Evolutionary conservation across 805 yeast genomes (phyloP).

Genomic region (Nematodospora valgi): DNA sequence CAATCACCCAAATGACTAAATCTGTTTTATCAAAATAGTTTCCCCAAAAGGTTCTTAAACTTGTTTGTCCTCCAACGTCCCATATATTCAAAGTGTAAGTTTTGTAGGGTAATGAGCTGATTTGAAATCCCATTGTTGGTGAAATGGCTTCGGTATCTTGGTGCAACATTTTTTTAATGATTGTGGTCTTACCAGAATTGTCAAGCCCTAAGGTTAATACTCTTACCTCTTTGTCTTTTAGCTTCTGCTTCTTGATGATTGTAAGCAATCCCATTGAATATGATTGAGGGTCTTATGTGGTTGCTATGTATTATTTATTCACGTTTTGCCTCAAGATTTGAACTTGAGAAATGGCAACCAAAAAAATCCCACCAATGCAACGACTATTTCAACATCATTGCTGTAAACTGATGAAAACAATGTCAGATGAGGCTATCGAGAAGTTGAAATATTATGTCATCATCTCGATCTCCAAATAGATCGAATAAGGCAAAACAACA

Average conservation of each 20-base stretch:
- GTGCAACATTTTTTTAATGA: slow-evolving; percentile 57
- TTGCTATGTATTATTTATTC: too few species aligned
- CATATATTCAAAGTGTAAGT: slow-evolving; percentile 57
- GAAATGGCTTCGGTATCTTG: slow-evolving; percentile 54
- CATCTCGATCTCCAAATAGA: too few species aligned
- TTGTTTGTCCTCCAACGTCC: slow-evolving; percentile 78
- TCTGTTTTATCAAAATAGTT: slow-evolving; percentile 83
- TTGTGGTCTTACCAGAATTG: slow-evolving; percentile 88
- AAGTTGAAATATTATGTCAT: slow-evolving; percentile 1
- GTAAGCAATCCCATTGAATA: slow-evolving; percentile 74
- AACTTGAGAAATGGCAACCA: too few species aligned
- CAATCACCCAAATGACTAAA: slow-evolving; percentile 82
- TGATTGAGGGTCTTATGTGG: too few species aligned
- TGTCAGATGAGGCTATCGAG: background rate
- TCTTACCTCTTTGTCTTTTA: slow-evolving; percentile 74
- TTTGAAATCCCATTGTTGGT: slow-evolving; percentile 91
- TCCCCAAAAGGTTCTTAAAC: slow-evolving; percentile 52
- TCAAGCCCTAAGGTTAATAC: slow-evolving; percentile 81
- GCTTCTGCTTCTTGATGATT: slow-evolving; percentile 76
- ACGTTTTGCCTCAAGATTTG: too few species aligned
- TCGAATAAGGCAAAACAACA: slow-evolving; percentile 5
- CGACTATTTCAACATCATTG: background rate
- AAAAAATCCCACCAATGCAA: too few species aligned
- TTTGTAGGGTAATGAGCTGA: slow-evolving; percentile 49
- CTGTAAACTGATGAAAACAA: background rate